A percentile compares a stretch with the other conserved stretches of the same genome.
These are phyloP conservation scores for Neoboletus magnificus DNA, from an alignment of 768 basidiomycete species.

Conservation along the genomic window DNA sequence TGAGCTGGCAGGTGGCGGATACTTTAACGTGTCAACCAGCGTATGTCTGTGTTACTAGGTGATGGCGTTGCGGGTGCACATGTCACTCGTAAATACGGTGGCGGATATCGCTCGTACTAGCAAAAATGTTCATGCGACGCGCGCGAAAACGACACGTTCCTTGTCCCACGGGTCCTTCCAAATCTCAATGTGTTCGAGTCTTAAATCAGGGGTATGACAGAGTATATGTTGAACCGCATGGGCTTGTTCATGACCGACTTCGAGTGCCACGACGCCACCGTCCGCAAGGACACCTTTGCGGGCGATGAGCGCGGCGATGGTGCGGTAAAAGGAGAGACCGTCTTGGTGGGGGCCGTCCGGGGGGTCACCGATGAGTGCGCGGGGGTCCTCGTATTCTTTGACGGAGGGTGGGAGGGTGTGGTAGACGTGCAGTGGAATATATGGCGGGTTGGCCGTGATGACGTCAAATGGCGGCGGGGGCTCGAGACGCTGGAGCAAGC, in stretches of 20 bases:
- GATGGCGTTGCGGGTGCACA: not conserved
- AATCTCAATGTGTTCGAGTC: slow-evolving; percentile 44
- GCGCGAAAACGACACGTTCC: slow-evolving; percentile 66
- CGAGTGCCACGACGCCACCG: slow-evolving; percentile 64
- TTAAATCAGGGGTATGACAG: slow-evolving; percentile 41
- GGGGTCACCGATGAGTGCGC: slow-evolving; percentile 76
- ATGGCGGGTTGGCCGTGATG: slow-evolving; percentile 84
- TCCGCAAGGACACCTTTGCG: slow-evolving; percentile 48
- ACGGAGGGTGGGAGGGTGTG: slow-evolving; percentile 64
- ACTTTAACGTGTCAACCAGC: not conserved
- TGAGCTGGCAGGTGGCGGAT: slow-evolving; percentile 12
- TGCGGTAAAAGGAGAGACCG: slow-evolving; percentile 71
- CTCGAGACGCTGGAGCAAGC: slow-evolving; percentile 24
- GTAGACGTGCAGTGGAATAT: slow-evolving; percentile 71
- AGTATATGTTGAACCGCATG: slow-evolving; percentile 58
- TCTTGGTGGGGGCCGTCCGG: slow-evolving; percentile 31
- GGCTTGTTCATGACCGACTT: slow-evolving; percentile 77
- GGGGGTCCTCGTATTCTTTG: slow-evolving; percentile 72
- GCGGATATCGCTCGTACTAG: not conserved
- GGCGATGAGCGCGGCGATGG: slow-evolving; percentile 62
- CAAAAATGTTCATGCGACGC: slow-evolving; percentile 29
- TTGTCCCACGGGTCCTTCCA: slow-evolving; percentile 83
- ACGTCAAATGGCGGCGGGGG: slow-evolving; percentile 62
- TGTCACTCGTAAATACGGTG: not conserved
- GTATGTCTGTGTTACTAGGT: slow-evolving; percentile 17